These are phyloP conservation scores for Diphasiastrum complanatum DNA, from an alignment of 83 land plant species.

Conservation along the genomic window DNA sequence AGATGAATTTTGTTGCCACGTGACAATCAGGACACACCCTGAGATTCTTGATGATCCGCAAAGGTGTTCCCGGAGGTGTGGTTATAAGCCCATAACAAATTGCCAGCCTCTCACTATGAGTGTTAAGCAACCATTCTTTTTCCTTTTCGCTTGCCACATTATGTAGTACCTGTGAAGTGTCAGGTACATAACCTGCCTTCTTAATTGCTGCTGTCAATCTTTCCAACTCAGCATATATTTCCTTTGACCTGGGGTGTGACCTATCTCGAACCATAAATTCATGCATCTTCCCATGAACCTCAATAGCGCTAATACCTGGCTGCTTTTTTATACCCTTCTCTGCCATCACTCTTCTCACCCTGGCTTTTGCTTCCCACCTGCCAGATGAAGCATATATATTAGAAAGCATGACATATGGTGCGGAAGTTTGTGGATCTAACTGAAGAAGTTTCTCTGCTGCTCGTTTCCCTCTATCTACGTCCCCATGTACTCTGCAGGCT, in stretches of 20 bases:
- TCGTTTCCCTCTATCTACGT: constrained; percentile 13
- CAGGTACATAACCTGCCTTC: constrained; percentile 1
- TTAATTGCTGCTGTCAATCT: background rate
- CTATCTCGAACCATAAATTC: constrained; percentile 7
- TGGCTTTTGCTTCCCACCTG: constrained; percentile 13
- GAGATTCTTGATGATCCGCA: no score
- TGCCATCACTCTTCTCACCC: constrained; percentile 17
- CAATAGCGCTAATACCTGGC: constrained; percentile 22
- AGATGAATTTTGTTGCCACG: constrained; percentile 6
- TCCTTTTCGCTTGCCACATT: constrained; percentile 4
- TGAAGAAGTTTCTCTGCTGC: constrained; percentile 9
- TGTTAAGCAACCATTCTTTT: background rate
- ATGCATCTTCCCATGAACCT: constrained; percentile 5
- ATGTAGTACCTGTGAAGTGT: background rate
- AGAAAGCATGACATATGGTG: constrained; percentile 14
- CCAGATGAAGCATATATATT: constrained; percentile 16
- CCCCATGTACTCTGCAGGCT: constrained; percentile 17
- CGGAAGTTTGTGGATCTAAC: constrained; percentile 4
- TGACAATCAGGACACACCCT: no score
- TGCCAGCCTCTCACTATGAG: no score
- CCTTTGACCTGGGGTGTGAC: background rate
- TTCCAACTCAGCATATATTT: background rate
- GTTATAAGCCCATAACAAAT: background rate
- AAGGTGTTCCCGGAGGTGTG: background rate
- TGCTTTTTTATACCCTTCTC: constrained; percentile 7